Conservation (phyloP, 1,284 basidiomycete species). For the Ceratobasidium sp. region DNA sequence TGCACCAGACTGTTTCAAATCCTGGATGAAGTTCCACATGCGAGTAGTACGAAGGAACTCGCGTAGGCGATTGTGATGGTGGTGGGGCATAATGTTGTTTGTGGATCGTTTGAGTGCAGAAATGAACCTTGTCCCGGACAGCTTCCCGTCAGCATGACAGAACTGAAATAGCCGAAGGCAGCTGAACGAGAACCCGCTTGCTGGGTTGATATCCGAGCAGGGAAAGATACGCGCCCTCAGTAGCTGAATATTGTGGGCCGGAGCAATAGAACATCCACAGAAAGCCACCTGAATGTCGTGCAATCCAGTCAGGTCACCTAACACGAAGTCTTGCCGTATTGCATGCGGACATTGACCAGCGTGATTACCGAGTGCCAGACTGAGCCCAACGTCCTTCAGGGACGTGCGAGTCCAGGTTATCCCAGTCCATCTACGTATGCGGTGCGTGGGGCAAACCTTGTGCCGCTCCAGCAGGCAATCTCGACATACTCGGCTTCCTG, state of each 20-base stretch:
- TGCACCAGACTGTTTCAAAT: background rate
- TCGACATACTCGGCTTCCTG: background rate
- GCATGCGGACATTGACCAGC: background rate
- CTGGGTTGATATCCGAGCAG: background rate
- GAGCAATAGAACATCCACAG: background rate
- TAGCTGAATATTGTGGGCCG: background rate
- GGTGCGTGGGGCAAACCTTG: background rate
- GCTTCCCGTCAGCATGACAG: background rate
- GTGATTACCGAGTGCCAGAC: background rate
- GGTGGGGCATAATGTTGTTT: background rate
- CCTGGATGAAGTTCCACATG: background rate
- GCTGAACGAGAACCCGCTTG: background rate
- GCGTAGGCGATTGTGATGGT: background rate
- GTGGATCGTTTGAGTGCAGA: background rate
- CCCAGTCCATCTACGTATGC: background rate
- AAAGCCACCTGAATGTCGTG: background rate
- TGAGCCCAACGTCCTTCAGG: background rate
- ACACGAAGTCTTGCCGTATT: background rate
- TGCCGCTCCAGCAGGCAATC: background rate
- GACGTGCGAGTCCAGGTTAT: background rate
- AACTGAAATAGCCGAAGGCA: background rate
- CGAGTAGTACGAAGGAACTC: background rate
- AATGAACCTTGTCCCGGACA: background rate
- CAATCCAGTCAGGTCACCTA: background rate
- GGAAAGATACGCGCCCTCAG: background rate